Evolutionary conservation across 2,329 filamentous ascomycete species (phyloP).

Genomic region (Sclerotinia spermophila): DNA sequence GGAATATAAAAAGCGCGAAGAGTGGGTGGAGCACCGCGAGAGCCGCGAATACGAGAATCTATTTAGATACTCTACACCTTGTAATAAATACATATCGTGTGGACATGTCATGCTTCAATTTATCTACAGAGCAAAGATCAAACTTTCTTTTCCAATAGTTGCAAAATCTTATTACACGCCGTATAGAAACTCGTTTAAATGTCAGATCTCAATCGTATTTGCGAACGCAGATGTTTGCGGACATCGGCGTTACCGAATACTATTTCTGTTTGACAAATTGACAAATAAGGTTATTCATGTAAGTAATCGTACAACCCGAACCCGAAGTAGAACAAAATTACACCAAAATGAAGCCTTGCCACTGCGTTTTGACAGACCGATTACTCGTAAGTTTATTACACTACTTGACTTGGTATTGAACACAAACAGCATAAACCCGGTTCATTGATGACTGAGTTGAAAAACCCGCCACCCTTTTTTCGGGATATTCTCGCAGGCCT

Average conservation of each 20-base stretch:
- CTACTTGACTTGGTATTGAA: background rate
- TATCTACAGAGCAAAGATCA: background rate
- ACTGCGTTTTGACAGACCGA: background rate
- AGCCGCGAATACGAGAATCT: background rate
- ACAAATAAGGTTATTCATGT: no score
- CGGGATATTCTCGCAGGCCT: background rate
- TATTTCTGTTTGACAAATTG: background rate
- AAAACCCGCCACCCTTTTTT: background rate
- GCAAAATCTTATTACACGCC: background rate
- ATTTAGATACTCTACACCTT: background rate
- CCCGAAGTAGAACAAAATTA: background rate
- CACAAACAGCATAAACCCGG: background rate
- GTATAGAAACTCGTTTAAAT: background rate
- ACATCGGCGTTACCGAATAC: background rate
- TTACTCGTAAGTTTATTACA: background rate
- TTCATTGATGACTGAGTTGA: background rate
- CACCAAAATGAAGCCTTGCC: background rate
- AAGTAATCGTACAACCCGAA: background rate
- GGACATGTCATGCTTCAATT: background rate
- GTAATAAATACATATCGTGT: background rate
- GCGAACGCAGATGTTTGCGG: background rate
- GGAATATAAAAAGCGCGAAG: background rate
- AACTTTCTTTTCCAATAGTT: background rate
- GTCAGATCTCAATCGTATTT: background rate
- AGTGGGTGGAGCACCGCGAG: conserved; percentile 2